Conservation (phyloP, 306 rosid genomes). For the Mimosa bimucronata region DNA sequence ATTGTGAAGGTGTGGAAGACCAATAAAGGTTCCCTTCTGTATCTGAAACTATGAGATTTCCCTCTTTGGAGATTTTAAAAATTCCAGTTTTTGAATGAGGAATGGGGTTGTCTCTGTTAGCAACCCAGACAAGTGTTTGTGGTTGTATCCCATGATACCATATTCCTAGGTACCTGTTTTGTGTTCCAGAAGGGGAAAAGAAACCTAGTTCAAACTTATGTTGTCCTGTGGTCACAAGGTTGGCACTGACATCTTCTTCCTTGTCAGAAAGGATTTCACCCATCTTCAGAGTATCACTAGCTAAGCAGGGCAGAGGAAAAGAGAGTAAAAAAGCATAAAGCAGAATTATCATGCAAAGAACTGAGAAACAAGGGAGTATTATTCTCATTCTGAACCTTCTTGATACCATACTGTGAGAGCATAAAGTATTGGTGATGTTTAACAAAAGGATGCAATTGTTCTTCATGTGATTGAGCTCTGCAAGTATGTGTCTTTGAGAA, state of each 20-base stretch:
- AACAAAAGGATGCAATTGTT: no score
- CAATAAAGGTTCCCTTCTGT: not conserved
- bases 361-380: no score
- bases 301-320: not conserved
- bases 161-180: not conserved
- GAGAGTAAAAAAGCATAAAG: not conserved
- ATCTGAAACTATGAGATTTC: not conserved
- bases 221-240: not conserved
- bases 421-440: no score
- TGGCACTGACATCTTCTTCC: not conserved
- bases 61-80: not conserved
- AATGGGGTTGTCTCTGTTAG: not conserved
- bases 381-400: no score
- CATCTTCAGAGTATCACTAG: not conserved
- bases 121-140: not conserved
- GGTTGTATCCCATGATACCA: not conserved
- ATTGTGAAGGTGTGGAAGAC: not conserved
- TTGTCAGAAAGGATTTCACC: not conserved
- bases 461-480: no score
- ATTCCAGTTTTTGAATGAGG: not conserved
- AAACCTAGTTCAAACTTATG: slow-evolving; percentile 1
- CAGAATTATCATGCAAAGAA: no score
- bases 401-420: no score
- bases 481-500: no score
- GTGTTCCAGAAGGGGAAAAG: not conserved